These are phyloP conservation scores for Aspergillus biplanus DNA, from an alignment of 495 filamentous ascomycete species.

Conservation along the genomic window DNA sequence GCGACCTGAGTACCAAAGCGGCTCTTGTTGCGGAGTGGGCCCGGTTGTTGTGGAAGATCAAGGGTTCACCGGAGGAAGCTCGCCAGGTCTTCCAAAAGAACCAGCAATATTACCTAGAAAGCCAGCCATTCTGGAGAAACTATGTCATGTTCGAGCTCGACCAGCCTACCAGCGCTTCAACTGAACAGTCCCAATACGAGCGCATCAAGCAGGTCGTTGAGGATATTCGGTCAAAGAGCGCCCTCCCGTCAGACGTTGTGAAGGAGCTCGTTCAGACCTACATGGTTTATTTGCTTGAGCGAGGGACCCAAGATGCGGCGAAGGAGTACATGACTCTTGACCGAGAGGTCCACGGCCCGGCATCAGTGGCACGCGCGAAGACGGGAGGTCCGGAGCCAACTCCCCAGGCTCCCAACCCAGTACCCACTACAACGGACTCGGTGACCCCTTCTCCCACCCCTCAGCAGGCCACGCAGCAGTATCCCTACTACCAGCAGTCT, in stretches of 20 bases:
- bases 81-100: slow-evolving; percentile 83
- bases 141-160: slow-evolving; percentile 90
- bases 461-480: slow-evolving; percentile 29
- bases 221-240: slow-evolving; percentile 75
- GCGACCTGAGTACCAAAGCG: slow-evolving; percentile 81
- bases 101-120: slow-evolving; percentile 83
- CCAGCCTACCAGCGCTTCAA: slow-evolving; percentile 72
- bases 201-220: slow-evolving; percentile 81
- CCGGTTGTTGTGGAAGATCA: slow-evolving; percentile 84
- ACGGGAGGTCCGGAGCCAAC: slow-evolving; percentile 33
- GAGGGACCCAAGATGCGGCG: slow-evolving; percentile 79
- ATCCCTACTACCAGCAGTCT: slow-evolving; percentile 46
- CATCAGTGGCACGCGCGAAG: slow-evolving; percentile 42
- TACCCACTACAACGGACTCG: slow-evolving; percentile 20
- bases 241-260: slow-evolving; percentile 66
- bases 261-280: slow-evolving; percentile 81
- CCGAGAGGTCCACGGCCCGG: slow-evolving; percentile 77
- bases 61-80: slow-evolving; percentile 82
- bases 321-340: slow-evolving; percentile 87
- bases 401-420: slow-evolving; percentile 19
- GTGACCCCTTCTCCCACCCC: slow-evolving; percentile 29
- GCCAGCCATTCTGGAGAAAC: slow-evolving; percentile 87
- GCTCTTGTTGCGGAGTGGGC: slow-evolving; percentile 91
- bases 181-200: slow-evolving; percentile 67
- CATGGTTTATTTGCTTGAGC: slow-evolving; percentile 81